Evolutionary conservation across 148 eudicot species (phyloP).

Genomic region (Fagopyrum esculentum): DNA sequence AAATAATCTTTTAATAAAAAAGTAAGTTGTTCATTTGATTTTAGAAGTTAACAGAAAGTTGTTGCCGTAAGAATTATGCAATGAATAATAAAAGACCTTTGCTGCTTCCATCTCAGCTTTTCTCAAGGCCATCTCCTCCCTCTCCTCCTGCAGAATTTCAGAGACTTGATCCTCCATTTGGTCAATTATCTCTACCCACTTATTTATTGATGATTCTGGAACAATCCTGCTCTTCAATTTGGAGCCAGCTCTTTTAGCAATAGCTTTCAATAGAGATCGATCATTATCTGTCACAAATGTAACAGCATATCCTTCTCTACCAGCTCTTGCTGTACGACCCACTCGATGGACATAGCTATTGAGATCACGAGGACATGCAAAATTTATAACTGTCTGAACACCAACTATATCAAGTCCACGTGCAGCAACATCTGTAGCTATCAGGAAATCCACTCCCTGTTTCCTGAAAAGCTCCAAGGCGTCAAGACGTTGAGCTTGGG

Average conservation of each 20-base stretch:
- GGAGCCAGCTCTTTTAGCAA: conserved; percentile 89
- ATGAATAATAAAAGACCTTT: conserved; percentile 37
- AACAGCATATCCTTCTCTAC: conserved; percentile 86
- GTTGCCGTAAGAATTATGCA: background rate
- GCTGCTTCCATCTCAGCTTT: conserved; percentile 98
- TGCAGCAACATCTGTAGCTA: conserved; percentile 91
- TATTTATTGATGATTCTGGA: conserved; percentile 72
- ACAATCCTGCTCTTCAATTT: conserved; percentile 76
- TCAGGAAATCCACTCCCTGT: conserved; percentile 83
- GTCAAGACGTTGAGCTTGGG: conserved; percentile 86
- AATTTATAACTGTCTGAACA: conserved; percentile 81
- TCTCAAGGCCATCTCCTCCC: conserved; percentile 94
- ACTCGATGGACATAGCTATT: conserved; percentile 90
- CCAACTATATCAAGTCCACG: conserved; percentile 95
- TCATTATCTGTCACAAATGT: conserved; percentile 93
- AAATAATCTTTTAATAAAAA: background rate
- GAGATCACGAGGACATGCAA: conserved; percentile 83
- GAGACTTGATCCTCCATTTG: conserved; percentile 90
- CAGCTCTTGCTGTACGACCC: conserved; percentile 99
- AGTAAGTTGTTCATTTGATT: background rate
- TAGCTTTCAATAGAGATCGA: conserved; percentile 73
- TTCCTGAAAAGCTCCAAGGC: conserved; percentile 76
- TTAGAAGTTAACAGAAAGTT: background rate
- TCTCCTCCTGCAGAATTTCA: conserved; percentile 74
- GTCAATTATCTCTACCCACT: conserved; percentile 71